Evolutionary conservation across 768 basidiomycete species (phyloP), one percentile per base, ranked within the genome.

Genomic region (Suillus brevipes): DNA sequence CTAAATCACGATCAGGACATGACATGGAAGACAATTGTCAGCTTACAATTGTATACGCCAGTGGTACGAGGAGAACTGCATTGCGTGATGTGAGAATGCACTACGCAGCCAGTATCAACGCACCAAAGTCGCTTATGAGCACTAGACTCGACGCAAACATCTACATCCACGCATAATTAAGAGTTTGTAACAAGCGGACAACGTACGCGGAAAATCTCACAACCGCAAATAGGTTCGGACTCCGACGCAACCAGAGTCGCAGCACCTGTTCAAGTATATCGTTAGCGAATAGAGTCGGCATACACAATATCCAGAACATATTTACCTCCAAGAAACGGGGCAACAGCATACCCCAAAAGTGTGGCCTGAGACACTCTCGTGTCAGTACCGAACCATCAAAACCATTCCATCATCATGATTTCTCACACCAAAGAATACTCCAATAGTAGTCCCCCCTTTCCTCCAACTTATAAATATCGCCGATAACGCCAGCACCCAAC

Each of bases 1-100:
- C 89, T 91, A 65, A 10, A 16, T 34, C 23, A 4, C 42, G 6
- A 52, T 56, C 49, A 62, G 49, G 20, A 13, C 40, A 40, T 6
- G 25, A 50, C 8, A 28, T 31, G 4, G 8, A 31, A 36, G 23
- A 16, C 4, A 7, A 49, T 58, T 9, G 10, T 20, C 31, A 13
- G 9, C 86, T 67, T 66, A 90, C 90, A 36, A 91, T 80, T 0
- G 89, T 91, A 66, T 86, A 89, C 0, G 88, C 81, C 7, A 92
- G 74, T 0, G 90, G 90, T 14, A 88, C 72, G 58, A 90, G 71
- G 2, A 90, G 70, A 12, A 68, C 82, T 78, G 34, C 23, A 43
- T 3, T 25, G 8, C 18, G 43, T 23, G 34, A 28, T 56, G 25
- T 37, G 23, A 28, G 12, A 6, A 55, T 42, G 23, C 6, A 4